A percentile compares a stretch with the other conserved stretches of the same genome.
Conservation (phyloP, 2,329 filamentous ascomycete genomes). For the Stachybotrys elegans region DNA sequence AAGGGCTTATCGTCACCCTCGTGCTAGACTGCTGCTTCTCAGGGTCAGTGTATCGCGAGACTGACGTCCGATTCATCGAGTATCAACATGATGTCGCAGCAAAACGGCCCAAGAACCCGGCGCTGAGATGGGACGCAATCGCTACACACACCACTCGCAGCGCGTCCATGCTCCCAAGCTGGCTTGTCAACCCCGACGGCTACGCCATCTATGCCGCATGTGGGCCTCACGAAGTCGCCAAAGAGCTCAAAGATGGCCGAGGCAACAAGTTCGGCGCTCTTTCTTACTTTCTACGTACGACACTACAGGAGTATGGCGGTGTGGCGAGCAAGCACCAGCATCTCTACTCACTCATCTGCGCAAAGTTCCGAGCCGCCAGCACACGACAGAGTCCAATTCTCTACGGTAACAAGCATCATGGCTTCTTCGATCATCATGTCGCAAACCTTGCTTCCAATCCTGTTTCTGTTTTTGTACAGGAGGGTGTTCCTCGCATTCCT, state of each 20-base stretch:
- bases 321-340: neutral
- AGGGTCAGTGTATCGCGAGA: conserved; percentile 6
- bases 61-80: neutral
- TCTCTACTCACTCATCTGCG: neutral
- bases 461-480: neutral
- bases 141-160: neutral
- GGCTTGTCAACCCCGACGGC: neutral
- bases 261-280: neutral
- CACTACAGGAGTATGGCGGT: neutral
- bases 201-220: neutral
- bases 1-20: conserved; percentile 8
- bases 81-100: neutral
- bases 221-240: neutral
- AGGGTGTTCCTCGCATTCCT: neutral
- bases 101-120: neutral
- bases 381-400: neutral
- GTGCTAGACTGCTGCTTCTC: conserved; percentile 15
- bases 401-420: neutral
- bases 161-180: neutral
- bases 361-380: neutral
- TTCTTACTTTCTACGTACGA: neutral
- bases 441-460: neutral
- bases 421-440: neutral
- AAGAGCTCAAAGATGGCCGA: neutral
- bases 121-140: neutral